Conservation (phyloP, 345 rosid genomes). For the Brassica incana region DNA sequence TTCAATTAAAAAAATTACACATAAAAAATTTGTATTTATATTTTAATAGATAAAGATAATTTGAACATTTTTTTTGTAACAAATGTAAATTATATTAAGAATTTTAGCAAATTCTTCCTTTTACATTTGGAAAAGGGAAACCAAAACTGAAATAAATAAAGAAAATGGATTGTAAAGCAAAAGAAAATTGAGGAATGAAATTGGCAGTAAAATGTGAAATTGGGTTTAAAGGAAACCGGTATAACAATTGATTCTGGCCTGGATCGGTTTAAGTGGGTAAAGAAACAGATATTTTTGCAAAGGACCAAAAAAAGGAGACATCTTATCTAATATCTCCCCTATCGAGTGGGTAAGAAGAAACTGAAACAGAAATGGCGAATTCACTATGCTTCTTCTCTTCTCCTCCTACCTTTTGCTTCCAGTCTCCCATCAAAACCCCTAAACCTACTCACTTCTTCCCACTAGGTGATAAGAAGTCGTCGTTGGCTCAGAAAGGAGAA, state of each 20-base stretch:
- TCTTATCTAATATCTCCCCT: constrained; percentile 28
- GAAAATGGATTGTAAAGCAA: neutral
- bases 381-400: constrained; percentile 36
- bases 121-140: no score
- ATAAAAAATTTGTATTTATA: no score
- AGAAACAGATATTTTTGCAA: constrained; percentile 21
- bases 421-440: constrained; percentile 17
- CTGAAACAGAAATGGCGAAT: constrained; percentile 30
- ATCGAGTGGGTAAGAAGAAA: constrained; percentile 43
- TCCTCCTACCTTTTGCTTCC: constrained; percentile 32
- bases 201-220: neutral
- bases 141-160: no score
- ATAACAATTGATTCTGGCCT: constrained; percentile 7
- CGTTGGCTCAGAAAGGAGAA: constrained; percentile 31
- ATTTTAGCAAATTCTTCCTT: no score
- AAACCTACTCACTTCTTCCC: constrained; percentile 30
- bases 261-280: constrained; percentile 6
- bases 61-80: no score
- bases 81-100: no score
- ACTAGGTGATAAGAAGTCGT: neutral
- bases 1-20: no score
- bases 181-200: neutral
- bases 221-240: constrained; percentile 10
- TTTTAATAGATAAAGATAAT: neutral
- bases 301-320: neutral